These are phyloP conservation scores for Saccharum officinarum DNA, from an alignment of 176 grass and related monocot species.

Conservation along the genomic window DNA sequence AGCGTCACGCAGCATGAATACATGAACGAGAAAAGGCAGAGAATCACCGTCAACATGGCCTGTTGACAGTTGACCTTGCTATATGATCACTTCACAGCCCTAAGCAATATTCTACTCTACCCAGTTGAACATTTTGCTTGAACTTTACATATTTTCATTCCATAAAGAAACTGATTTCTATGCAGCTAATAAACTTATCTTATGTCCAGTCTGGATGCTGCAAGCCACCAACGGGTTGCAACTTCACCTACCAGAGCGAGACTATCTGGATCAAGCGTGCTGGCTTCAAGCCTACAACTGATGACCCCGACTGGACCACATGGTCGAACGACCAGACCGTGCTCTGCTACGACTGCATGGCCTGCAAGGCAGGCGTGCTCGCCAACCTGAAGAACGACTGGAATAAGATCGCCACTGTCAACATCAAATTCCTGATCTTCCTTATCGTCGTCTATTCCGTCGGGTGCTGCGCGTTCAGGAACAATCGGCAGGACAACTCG, in stretches of 20 bases:
- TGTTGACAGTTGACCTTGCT: background rate
- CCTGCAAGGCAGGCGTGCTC: conserved; percentile 87
- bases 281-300: conserved; percentile 36
- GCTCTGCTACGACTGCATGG: conserved; percentile 82
- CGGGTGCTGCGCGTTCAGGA: conserved; percentile 88
- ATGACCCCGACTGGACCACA: conserved; percentile 63
- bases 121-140: background rate
- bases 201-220: conserved; percentile 82
- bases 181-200: conserved; percentile 20
- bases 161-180: background rate
- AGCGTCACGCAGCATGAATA: too few species aligned
- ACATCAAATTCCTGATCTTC: conserved; percentile 85
- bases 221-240: conserved; percentile 82
- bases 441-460: conserved; percentile 83
- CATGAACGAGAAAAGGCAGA: too few species aligned
- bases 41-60: background rate
- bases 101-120: background rate
- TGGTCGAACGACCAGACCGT: conserved; percentile 60
- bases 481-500: conserved; percentile 74
- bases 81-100: background rate
- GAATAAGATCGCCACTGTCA: conserved; percentile 85
- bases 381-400: conserved; percentile 90
- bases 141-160: background rate
- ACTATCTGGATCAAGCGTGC: conserved; percentile 68
- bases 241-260: conserved; percentile 67